Evolutionary conservation across 2,329 filamentous ascomycete species (phyloP).

Genomic region (Cercospora nicotianae): DNA sequence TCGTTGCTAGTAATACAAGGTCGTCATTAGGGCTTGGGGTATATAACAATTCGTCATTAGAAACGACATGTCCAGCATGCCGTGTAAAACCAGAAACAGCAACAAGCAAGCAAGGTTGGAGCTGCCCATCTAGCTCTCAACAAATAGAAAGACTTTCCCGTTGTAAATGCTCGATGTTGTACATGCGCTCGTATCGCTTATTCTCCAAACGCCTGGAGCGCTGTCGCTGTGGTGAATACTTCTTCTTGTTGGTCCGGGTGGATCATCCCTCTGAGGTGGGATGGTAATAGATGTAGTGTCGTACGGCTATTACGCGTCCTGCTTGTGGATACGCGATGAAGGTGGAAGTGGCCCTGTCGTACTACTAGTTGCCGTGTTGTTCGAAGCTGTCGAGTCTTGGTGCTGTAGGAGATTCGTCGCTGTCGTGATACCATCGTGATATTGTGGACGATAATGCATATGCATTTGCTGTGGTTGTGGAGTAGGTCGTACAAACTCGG

Average conservation of each 20-base stretch:
- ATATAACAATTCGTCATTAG: constrained; percentile 9
- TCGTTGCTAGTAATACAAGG: constrained; percentile 15
- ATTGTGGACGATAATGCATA: constrained; percentile 1
- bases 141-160: neutral
- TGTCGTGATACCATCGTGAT: constrained; percentile 9
- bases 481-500: constrained; percentile 17
- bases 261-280: neutral
- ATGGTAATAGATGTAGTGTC: constrained; percentile 7
- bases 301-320: neutral
- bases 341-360: constrained; percentile 6
- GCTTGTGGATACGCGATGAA: neutral
- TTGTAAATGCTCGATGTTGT: constrained; percentile 3
- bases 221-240: neutral
- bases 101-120: neutral
- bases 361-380: neutral
- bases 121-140: constrained; percentile 8
- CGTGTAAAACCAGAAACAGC: neutral
- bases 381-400: constrained; percentile 12
- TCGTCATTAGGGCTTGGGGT: constrained; percentile 15
- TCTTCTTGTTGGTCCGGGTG: neutral
- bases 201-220: constrained; percentile 5
- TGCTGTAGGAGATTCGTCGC: constrained; percentile 15
- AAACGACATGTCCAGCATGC: constrained; percentile 17
- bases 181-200: neutral
- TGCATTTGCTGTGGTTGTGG: constrained; percentile 11